These are phyloP conservation scores for Morella rubra DNA, from an alignment of 306 rosid genomes.

Conservation along the genomic window DNA sequence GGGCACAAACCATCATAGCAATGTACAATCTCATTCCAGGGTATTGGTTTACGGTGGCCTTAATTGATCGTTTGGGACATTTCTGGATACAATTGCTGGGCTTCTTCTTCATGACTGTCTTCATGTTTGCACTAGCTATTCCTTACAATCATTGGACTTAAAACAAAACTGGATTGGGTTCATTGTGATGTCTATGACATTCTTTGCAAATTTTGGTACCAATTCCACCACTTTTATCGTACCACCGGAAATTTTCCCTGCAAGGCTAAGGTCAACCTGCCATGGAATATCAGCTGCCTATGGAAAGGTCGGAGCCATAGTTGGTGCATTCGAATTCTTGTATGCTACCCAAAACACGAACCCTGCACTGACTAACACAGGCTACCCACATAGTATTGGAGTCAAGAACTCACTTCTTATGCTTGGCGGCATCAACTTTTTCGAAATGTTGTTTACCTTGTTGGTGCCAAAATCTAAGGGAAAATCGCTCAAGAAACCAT, in stretches of 20 bases:
- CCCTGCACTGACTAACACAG: slow-evolving; percentile 31
- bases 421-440: slow-evolving; percentile 72
- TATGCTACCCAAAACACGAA: slow-evolving; percentile 68
- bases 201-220: slow-evolving; percentile 88
- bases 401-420: slow-evolving; percentile 56
- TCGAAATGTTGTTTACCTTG: slow-evolving; percentile 58
- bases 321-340: slow-evolving; percentile 88
- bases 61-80: slow-evolving; percentile 68
- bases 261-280: too few species aligned
- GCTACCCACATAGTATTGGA: slow-evolving; percentile 81
- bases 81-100: slow-evolving; percentile 84
- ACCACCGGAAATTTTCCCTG: too few species aligned
- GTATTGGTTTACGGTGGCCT: slow-evolving; percentile 75
- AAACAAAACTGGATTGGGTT: slow-evolving; percentile 56
- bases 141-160: slow-evolving; percentile 83
- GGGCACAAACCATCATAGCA: slow-evolving; percentile 85
- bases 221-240: slow-evolving; percentile 34
- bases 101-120: slow-evolving; percentile 87
- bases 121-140: slow-evolving; percentile 86
- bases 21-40: slow-evolving; percentile 86
- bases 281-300: slow-evolving; percentile 65
- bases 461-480: slow-evolving; percentile 91
- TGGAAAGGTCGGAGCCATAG: slow-evolving; percentile 87
- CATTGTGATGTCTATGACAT: slow-evolving; percentile 63
- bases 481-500: slow-evolving; percentile 75